Percentiles rank a stretch among this genome's conserved stretches.
phyloP scores from a whole-genome alignment of 2,329 filamentous ascomycete genomes.

The Diaporthe destruens region DNA sequence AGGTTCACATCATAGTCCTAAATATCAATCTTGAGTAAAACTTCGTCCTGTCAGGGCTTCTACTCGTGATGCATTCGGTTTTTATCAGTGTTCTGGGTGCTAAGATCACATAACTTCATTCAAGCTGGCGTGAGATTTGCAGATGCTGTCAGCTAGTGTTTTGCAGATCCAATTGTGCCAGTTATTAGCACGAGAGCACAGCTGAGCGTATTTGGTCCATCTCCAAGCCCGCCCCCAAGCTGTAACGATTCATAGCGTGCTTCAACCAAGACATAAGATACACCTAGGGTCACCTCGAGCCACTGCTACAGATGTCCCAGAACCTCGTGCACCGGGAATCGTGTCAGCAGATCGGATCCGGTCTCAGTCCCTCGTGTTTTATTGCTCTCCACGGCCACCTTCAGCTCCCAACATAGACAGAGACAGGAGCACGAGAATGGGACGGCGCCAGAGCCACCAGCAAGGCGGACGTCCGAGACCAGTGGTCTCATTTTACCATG shows the following conservation, averaged over 20 bases:
- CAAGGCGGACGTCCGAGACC: conserved; percentile 23
- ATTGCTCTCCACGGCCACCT: background rate
- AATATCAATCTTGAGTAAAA: no score
- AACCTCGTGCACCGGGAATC: conserved; percentile 5
- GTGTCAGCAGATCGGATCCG: conserved; percentile 4
- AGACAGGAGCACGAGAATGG: conserved; percentile 11
- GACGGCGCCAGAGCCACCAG: conserved; percentile 4
- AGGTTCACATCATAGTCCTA: background rate
- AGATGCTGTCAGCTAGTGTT: background rate
- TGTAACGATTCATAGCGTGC: background rate
- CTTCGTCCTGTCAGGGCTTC: background rate
- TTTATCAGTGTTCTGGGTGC: background rate
- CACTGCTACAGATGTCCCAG: background rate
- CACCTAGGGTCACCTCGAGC: background rate
- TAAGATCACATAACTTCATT: background rate
- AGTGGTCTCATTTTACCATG: conserved; percentile 26
- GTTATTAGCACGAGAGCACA: background rate
- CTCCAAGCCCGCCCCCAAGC: background rate
- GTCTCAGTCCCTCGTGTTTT: conserved; percentile 24
- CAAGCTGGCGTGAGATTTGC: background rate
- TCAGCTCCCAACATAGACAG: conserved; percentile 5
- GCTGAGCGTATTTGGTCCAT: background rate
- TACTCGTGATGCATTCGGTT: background rate
- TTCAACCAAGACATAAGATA: background rate
- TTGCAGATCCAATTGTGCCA: background rate